phyloP scores from a whole-genome alignment of 163 green algal species.

The Chloromonas sp. region DNA sequence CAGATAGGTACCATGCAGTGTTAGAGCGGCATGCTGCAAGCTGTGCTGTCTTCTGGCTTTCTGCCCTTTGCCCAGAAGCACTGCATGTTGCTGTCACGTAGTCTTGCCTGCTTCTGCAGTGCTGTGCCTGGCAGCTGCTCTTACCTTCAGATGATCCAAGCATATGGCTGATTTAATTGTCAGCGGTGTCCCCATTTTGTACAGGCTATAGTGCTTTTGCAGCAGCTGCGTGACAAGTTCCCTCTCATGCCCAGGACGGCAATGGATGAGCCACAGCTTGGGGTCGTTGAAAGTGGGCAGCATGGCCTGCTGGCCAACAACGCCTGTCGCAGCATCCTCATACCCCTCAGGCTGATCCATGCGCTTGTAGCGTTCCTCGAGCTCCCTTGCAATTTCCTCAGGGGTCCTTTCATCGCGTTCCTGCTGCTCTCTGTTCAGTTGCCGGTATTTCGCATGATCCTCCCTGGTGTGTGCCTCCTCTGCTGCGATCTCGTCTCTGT shows the following conservation, averaged over 20 bases:
- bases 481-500: slow-evolving; percentile 49
- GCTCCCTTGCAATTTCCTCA: slow-evolving; percentile 76
- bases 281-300: slow-evolving; percentile 88
- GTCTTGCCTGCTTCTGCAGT: too few relatives aligned
- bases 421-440: slow-evolving; percentile 22
- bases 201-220: slow-evolving; percentile 83
- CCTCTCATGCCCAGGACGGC: slow-evolving; percentile 68
- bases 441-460: slow-evolving; percentile 15
- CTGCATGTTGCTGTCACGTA: too few relatives aligned
- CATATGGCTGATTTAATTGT: slow-evolving; percentile 83
- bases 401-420: slow-evolving; percentile 32
- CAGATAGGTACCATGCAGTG: too few relatives aligned
- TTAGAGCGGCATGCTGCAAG: too few relatives aligned
- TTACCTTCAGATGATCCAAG: slow-evolving; percentile 85
- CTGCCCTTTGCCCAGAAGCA: too few relatives aligned
- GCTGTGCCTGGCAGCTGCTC: background rate
- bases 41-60: too few relatives aligned
- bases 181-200: slow-evolving; percentile 47
- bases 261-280: slow-evolving; percentile 81
- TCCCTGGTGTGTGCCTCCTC: slow-evolving; percentile 21
- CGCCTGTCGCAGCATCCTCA: slow-evolving; percentile 25
- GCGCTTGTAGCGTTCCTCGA: slow-evolving; percentile 67
- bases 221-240: slow-evolving; percentile 82
- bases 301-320: slow-evolving; percentile 84
- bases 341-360: slow-evolving; percentile 31